phyloP scores from a whole-genome alignment of 2,329 filamentous ascomycete genomes.

The Xylaria sp. region DNA sequence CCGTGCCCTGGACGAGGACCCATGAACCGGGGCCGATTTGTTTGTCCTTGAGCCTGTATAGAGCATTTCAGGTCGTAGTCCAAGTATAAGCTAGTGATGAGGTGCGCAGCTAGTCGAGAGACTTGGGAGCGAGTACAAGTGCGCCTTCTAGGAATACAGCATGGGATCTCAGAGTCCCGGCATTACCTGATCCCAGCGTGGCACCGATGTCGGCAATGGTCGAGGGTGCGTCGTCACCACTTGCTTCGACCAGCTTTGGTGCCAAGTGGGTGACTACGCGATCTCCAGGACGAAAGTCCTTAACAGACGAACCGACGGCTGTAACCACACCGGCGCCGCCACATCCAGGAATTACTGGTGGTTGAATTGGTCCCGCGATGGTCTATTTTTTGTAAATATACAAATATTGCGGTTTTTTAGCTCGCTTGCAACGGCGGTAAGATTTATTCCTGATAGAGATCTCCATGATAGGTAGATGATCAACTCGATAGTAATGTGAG shows the following conservation, averaged over 20 bases:
- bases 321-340: constrained; percentile 58
- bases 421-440: constrained; percentile 25
- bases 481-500: constrained; percentile 29
- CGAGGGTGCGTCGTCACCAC: constrained; percentile 61
- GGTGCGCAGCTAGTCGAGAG: constrained; percentile 45
- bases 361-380: constrained; percentile 29
- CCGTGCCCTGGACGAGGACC: constrained; percentile 49
- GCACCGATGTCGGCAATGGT: constrained; percentile 63
- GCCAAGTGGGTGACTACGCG: constrained; percentile 56
- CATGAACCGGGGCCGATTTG: constrained; percentile 45
- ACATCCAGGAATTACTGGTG: constrained; percentile 41
- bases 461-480: constrained; percentile 32
- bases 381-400: constrained; percentile 32
- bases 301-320: constrained; percentile 27
- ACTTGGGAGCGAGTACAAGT: constrained; percentile 47
- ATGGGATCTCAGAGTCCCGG: constrained; percentile 53
- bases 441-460: constrained; percentile 4
- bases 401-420: too few species aligned
- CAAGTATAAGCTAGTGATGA: constrained; percentile 56
- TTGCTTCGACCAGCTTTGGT: constrained; percentile 57
- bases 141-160: constrained; percentile 53
- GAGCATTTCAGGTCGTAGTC: constrained; percentile 57
- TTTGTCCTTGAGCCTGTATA: constrained; percentile 53
- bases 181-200: constrained; percentile 61
- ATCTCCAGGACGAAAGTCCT: constrained; percentile 43